Evolutionary conservation across 345 rosid species (phyloP), one percentile per base, ranked within the genome.

Genomic region (Dimocarpus longan): DNA sequence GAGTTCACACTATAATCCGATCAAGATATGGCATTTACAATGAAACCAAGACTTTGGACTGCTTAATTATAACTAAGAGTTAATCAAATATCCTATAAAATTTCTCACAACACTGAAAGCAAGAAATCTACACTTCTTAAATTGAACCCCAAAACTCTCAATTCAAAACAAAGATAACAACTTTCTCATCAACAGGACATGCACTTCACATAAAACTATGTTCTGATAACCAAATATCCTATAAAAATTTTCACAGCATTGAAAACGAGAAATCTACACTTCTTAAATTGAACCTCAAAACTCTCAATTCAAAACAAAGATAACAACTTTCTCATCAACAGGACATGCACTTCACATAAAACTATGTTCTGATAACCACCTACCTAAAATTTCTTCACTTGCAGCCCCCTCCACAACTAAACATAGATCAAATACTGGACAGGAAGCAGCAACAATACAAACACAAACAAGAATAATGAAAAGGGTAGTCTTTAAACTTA

Each of bases 1-100:
- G 74, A 71, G 39, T 69, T 83, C 76, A 83, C 73, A 78, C 73
- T 86, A 87, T 70, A 73, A 79, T 79, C 71, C 50, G 79, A 83
- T 43, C 78, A 78, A 77, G 32, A 40, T 43, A 66, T 22, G 50
- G 73, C 52, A 28, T 79, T 74, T 28, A 52, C 52, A 69, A 60
- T 40, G 42, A 68, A 73, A 26, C 19, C 8, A 60, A 71, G 60
- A 28, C 22, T 65, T 18, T 8, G 12, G 24, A 56, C 28, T 8
- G 24, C 43, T 40, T 40, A 54, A 56, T 12, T 12, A 50, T 39
- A 76, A 39, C 59, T 64, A 52, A 21, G 15, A 32, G 70, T 59
- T 66, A 80, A 18, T 69, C 32, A 77, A 81, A 76, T 50, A 22
- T 50, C 16, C n/a, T 28, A 50, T 66, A n/a, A 9, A 37, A 68